Conservation (phyloP, 1,284 basidiomycete species). For the Afroboletus lepidellus region DNA sequence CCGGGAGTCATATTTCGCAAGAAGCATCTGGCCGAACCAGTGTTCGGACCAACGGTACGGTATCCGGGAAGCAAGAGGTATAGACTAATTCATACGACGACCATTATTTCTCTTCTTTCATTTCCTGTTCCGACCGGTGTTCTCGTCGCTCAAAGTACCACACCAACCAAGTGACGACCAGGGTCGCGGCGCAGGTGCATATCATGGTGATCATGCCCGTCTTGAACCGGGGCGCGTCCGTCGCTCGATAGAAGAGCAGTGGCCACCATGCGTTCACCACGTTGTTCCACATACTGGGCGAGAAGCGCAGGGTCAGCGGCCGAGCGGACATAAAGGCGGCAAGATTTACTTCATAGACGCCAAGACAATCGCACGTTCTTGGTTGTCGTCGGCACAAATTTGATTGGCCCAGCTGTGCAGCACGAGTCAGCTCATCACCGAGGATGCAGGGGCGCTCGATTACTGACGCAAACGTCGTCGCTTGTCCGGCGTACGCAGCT, state of each 20-base stretch:
- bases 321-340: background rate
- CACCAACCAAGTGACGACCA: constrained; percentile 54
- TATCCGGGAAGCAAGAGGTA: background rate
- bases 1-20: background rate
- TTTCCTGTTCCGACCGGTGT: constrained; percentile 16
- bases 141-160: constrained; percentile 56
- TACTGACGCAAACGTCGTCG: constrained; percentile 66
- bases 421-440: background rate
- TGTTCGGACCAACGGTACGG: background rate
- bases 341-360: constrained; percentile 63
- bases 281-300: constrained; percentile 66
- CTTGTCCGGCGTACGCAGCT: constrained; percentile 65
- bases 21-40: background rate
- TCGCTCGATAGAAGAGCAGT: constrained; percentile 64
- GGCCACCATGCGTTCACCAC: constrained; percentile 72
- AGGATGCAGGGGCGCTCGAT: background rate
- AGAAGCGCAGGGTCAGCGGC: constrained; percentile 2
- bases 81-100: too few relatives aligned
- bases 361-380: constrained; percentile 63
- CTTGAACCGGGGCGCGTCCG: constrained; percentile 60
- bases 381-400: constrained; percentile 65
- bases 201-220: constrained; percentile 71
- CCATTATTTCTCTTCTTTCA: background rate
- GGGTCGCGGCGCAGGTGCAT: constrained; percentile 53
- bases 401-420: constrained; percentile 63